phyloP scores from a whole-genome alignment of 1,284 basidiomycete species.

The Tylopilus sp. region DNA sequence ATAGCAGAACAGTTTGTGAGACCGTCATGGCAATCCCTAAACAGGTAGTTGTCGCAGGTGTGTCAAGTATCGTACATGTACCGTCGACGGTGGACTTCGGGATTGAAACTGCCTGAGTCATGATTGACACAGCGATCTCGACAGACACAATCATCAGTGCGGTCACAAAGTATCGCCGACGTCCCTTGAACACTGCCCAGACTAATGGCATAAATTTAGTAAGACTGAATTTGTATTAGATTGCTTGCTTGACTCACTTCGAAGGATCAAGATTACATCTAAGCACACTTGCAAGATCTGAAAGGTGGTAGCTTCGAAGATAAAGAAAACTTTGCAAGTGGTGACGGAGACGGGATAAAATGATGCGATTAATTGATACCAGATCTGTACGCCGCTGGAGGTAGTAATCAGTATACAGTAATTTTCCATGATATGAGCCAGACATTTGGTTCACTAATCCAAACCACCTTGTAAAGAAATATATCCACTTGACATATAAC shows the following conservation, averaged over 20 bases:
- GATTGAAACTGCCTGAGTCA: conserved; percentile 7
- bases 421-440: background rate
- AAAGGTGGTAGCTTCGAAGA: conserved; percentile 11
- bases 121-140: conserved; percentile 5
- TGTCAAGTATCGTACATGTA: conserved; percentile 17
- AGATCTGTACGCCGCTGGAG: conserved; percentile 14
- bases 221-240: background rate
- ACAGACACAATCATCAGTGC: conserved; percentile 16
- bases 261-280: conserved; percentile 30
- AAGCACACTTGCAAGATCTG: conserved; percentile 22
- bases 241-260: conserved; percentile 24
- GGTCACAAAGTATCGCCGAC: background rate
- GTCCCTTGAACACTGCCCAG: conserved; percentile 24
- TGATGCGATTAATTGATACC: background rate
- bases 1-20: conserved; percentile 27
- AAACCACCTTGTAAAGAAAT: conserved; percentile 35
- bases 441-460: conserved; percentile 34
- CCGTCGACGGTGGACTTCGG: conserved; percentile 18
- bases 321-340: conserved; percentile 15
- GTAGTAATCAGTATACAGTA: conserved; percentile 12
- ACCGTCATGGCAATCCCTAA: conserved; percentile 16
- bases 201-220: conserved; percentile 18
- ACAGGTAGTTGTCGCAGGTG: conserved; percentile 1
- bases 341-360: conserved; percentile 1
- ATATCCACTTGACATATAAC: conserved; percentile 31